Conservation (phyloP, 1,139 yeast genomes). For the Yamadazyma songkhlaensis region DNA sequence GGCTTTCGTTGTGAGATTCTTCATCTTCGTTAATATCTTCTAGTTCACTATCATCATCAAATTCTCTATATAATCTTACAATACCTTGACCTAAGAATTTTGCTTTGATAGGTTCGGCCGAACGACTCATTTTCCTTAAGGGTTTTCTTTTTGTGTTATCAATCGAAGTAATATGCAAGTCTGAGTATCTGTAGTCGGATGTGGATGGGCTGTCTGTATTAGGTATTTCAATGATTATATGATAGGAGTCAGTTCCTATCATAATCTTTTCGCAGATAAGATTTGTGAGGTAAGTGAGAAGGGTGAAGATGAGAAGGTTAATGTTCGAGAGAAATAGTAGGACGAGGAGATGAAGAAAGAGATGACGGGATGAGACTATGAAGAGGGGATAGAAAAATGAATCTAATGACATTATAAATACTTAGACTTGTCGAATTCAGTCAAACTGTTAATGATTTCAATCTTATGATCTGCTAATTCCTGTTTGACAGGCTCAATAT, state of each 20-base stretch:
- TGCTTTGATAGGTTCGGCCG: constrained; percentile 52
- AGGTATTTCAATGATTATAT: constrained; percentile 29
- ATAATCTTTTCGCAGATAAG: constrained; percentile 15
- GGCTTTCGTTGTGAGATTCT: neutral
- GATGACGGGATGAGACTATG: no score
- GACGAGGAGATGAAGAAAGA: no score
- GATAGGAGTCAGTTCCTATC: constrained; percentile 47
- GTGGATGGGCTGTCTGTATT: constrained; percentile 1
- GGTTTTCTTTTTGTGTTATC: constrained; percentile 19
- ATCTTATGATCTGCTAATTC: constrained; percentile 40
- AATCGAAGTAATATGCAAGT: constrained; percentile 28
- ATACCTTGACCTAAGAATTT: constrained; percentile 70
- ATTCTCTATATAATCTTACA: constrained; percentile 62
- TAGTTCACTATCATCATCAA: constrained; percentile 20
- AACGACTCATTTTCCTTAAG: constrained; percentile 14
- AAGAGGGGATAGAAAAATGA: no score
- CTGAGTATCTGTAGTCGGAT: constrained; percentile 35
- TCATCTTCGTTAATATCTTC: constrained; percentile 5
- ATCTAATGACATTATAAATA: constrained; percentile 21
- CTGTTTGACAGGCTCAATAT: constrained; percentile 16
- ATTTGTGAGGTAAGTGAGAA: neutral
- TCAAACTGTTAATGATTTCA: constrained; percentile 47
- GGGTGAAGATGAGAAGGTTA: neutral
- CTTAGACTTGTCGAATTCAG: constrained; percentile 50
- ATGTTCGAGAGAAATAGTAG: neutral